phyloP scores from a whole-genome alignment of 2,329 filamentous ascomycete species.

The Pseudophaeomoniella oleicola region DNA sequence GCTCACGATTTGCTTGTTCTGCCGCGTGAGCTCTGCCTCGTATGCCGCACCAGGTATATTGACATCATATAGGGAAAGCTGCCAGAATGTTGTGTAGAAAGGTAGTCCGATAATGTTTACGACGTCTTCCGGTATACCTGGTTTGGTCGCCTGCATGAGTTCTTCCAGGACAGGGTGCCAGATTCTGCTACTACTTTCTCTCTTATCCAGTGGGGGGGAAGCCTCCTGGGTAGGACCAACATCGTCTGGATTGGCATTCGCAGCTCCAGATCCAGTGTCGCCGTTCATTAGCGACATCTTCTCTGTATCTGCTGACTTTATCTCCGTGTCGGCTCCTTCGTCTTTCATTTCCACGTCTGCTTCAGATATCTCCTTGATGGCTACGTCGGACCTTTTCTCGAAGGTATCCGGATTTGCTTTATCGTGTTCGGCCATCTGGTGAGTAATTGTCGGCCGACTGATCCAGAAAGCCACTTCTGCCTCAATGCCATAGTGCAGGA shows the following conservation, averaged over 20 bases:
- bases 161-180: constrained; percentile 60
- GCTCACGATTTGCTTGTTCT: constrained; percentile 51
- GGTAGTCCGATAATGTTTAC: constrained; percentile 60
- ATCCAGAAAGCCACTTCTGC: constrained; percentile 75
- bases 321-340: constrained; percentile 10
- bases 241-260: constrained; percentile 20
- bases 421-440: constrained; percentile 38
- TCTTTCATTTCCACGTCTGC: constrained; percentile 16
- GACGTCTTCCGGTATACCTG: constrained; percentile 44
- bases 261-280: too few relatives aligned
- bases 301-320: not conserved
- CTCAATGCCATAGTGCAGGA: constrained; percentile 66
- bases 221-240: constrained; percentile 8
- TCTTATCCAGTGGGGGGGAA: too few relatives aligned
- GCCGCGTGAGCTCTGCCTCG: constrained; percentile 54
- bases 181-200: constrained; percentile 11
- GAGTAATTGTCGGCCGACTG: constrained; percentile 57
- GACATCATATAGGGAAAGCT: constrained; percentile 69
- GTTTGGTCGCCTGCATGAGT: constrained; percentile 54
- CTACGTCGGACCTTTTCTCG: constrained; percentile 12
- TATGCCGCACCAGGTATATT: constrained; percentile 66
- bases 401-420: constrained; percentile 14
- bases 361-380: constrained; percentile 11
- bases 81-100: constrained; percentile 89
- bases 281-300: too few relatives aligned